phyloP scores from a whole-genome alignment of 202 grass and related monocot genomes.

The Cymbopogon flexuosus region DNA sequence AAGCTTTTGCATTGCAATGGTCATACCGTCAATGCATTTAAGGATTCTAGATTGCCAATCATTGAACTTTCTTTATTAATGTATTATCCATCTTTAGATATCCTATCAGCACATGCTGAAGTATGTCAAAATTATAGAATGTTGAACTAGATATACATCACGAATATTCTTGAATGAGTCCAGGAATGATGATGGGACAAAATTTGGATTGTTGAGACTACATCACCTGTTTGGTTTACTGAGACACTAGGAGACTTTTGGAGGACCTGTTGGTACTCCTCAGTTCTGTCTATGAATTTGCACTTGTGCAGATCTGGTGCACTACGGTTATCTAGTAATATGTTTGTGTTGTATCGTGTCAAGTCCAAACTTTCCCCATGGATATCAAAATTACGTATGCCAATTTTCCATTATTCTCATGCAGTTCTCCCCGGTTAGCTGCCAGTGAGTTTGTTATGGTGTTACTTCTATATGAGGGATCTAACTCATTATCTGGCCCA shows the following conservation, averaged over 20 bases:
- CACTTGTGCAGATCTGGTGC: background rate
- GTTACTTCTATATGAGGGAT: no score
- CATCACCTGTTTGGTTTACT: background rate
- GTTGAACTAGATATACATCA: background rate
- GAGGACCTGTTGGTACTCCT: background rate
- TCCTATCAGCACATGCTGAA: background rate
- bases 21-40: background rate
- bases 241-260: background rate
- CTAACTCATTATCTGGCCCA: no score
- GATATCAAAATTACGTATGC: background rate
- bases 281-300: background rate
- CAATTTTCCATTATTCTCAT: background rate
- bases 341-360: background rate
- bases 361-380: background rate
- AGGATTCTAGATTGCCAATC: background rate
- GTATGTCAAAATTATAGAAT: background rate
- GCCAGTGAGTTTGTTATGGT: no score
- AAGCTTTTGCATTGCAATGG: background rate
- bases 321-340: background rate
- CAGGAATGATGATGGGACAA: no score
- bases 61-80: background rate
- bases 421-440: no score
- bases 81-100: background rate
- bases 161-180: no score
- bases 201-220: background rate